Evolutionary conservation across 2,329 filamentous ascomycete species (phyloP), one percentile per base, ranked within the genome.

Genomic region (Aspergillus brunneoviolaceus): DNA sequence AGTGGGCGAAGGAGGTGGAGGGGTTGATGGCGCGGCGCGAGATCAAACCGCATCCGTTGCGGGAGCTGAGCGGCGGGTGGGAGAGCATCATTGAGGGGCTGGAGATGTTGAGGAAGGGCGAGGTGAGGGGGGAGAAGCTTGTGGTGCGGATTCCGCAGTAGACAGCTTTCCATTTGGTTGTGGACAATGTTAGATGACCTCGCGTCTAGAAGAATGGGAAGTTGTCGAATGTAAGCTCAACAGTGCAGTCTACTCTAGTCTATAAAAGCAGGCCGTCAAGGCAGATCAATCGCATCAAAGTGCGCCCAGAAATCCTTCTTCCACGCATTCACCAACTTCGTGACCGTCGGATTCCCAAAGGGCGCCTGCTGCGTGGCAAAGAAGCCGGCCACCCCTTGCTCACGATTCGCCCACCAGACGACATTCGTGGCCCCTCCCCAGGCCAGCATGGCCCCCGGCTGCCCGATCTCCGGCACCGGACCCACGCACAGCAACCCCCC

Each of bases 291-390:
- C 1, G 39, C 39, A 19, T 45, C 16, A 9, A 25, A 54, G 12
- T 54, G 51, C 14, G 11, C 23, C 57, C 57, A 59, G 21, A 59
- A 59, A 29, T 59, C 57, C 16, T 55, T 59, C 47, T 59, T 59
- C 57, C 57, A 59, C 7, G 45, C 57, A 48, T 61, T 58, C 3
- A 61, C 55, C 7, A 61, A 33, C 19, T 39, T 42, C 12, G 55
- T 58, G 9, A 55, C 55, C 1, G 51, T 52, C 2, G 55, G 27
- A 49, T 61, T 61, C 5, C 59, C 51, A 55, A 61, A 61, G 4
- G 59, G 59, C 10, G 51, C 51, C 51, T 59, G 57, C 50, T 59
- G 57, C 10, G 57, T 59, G 11, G 57, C 57, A 39, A 61, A 61
- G 23, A 61, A 61, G 1, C 55, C 59, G 4, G 59, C 55, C 5